Evolutionary conservation across 1,284 basidiomycete genomes (phyloP).

Genomic region (Leucoagaricus sp.): DNA sequence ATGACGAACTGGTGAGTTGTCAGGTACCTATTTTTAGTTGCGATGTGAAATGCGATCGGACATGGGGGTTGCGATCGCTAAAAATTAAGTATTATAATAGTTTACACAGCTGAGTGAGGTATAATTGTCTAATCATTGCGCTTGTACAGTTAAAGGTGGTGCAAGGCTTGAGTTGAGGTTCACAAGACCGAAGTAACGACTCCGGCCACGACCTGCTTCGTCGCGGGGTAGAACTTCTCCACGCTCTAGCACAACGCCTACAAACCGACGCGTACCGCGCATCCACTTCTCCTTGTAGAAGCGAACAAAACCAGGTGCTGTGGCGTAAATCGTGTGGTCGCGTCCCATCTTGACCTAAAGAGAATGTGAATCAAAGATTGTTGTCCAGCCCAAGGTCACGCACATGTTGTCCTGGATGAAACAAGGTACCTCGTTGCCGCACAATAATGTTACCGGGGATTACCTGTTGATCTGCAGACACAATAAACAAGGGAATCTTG

Average conservation of each 20-base stretch:
- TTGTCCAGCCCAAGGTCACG: slow-evolving; percentile 26
- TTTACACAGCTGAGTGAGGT: slow-evolving; percentile 3
- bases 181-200: slow-evolving; percentile 75
- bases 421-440: slow-evolving; percentile 86
- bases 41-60: not conserved
- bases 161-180: slow-evolving; percentile 43
- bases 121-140: not conserved
- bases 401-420: slow-evolving; percentile 92
- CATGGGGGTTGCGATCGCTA: not conserved
- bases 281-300: slow-evolving; percentile 83
- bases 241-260: slow-evolving; percentile 79
- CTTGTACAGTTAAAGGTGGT: slow-evolving; percentile 18
- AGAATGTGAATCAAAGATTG: slow-evolving; percentile 18
- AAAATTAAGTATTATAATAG: slow-evolving; percentile 11
- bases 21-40: slow-evolving; percentile 20
- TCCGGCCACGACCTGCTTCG: slow-evolving; percentile 68
- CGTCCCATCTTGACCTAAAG: slow-evolving; percentile 83
- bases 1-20: slow-evolving; percentile 14
- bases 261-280: slow-evolving; percentile 72
- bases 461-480: slow-evolving; percentile 71
- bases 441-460: slow-evolving; percentile 93
- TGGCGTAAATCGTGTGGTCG: slow-evolving; percentile 91
- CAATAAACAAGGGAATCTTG: not conserved
- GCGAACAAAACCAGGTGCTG: slow-evolving; percentile 86
- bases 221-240: slow-evolving; percentile 87